A percentile compares a stretch with the other conserved stretches of the same genome.
phyloP scores from a whole-genome alignment of 352 stramenopile species.

The Globisporangium mamillatum region DNA sequence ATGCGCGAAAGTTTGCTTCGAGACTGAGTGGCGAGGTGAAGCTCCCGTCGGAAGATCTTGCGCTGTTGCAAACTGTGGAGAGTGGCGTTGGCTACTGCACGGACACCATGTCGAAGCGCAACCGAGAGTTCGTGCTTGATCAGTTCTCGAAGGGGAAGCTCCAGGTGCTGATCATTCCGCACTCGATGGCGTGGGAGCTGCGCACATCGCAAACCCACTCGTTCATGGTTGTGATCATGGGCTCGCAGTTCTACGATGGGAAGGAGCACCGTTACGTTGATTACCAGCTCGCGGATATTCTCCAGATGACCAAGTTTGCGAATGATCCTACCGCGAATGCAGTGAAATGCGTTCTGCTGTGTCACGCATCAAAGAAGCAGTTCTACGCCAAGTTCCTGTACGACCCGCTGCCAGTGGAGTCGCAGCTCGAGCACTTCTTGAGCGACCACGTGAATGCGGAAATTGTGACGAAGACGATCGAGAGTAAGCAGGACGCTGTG shows the following conservation, averaged over 20 bases:
- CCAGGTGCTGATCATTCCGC: conserved; percentile 93
- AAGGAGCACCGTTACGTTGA: conserved; percentile 95
- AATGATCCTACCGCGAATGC: conserved; percentile 48
- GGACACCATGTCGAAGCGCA: conserved; percentile 88
- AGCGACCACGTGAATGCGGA: conserved; percentile 99
- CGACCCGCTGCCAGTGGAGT: conserved; percentile 99
- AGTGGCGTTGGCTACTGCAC: conserved; percentile 96
- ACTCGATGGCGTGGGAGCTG: conserved; percentile 92
- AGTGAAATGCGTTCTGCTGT: conserved; percentile 96
- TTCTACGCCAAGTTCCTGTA: conserved; percentile 99
- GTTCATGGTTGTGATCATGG: conserved; percentile 98
- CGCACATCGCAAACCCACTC: conserved; percentile 59
- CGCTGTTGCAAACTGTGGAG: conserved; percentile 92
- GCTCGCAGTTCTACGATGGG: conserved; percentile 97
- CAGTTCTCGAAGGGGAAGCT: conserved; percentile 89
- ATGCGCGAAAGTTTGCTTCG: conserved; percentile 61
- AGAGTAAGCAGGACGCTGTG: conserved; percentile 98
- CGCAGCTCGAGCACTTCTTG: conserved; percentile 97
- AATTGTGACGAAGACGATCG: conserved; percentile 98
- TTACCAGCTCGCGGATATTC: conserved; percentile 96
- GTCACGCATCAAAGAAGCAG: conserved; percentile 97
- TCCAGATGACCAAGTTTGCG: conserved; percentile 97
- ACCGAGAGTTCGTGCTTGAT: conserved; percentile 88
- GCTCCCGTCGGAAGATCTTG: conserved; percentile 79
- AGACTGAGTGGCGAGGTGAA: conserved; percentile 29